phyloP scores from a whole-genome alignment of 371 early-diverging fungal genomes.

The Chytridiales sp. region DNA sequence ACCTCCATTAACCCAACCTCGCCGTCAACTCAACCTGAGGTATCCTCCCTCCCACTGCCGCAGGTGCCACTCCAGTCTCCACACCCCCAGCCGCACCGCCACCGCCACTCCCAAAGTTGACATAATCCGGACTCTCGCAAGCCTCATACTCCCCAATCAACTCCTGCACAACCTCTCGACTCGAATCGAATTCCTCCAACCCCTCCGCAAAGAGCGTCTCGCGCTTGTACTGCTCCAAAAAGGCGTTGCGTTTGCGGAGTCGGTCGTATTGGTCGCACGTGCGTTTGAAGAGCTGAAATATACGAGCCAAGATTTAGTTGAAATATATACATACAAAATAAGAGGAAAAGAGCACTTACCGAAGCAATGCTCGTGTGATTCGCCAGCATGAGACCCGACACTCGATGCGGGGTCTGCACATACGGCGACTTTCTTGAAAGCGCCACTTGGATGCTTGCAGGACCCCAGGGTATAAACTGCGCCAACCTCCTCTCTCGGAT shows the following conservation, averaged over 20 bases:
- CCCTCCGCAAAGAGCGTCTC: conserved; percentile 79
- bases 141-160: conserved; percentile 92
- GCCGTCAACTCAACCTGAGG: too few relatives aligned
- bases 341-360: conserved; percentile 45
- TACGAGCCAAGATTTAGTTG: conserved; percentile 1
- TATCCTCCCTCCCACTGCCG: too few relatives aligned
- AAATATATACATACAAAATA: background rate
- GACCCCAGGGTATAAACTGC: conserved; percentile 99
- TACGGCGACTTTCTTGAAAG: conserved; percentile 91
- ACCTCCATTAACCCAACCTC: too few relatives aligned
- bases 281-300: conserved; percentile 79
- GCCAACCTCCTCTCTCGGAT: conserved; percentile 93
- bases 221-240: conserved; percentile 94
- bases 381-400: conserved; percentile 97
- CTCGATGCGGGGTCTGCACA: conserved; percentile 85
- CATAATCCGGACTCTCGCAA: conserved; percentile 87
- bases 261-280: conserved; percentile 96
- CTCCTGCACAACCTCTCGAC: conserved; percentile 79
- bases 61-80: too few relatives aligned
- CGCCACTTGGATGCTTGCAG: conserved; percentile 97
- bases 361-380: conserved; percentile 96
- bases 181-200: conserved; percentile 90
- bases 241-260: conserved; percentile 97
- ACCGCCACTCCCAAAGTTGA: conserved; percentile 48
- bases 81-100: too few relatives aligned